Conservation (phyloP, 768 basidiomycete species). For the Leccinum disarticulatum region DNA sequence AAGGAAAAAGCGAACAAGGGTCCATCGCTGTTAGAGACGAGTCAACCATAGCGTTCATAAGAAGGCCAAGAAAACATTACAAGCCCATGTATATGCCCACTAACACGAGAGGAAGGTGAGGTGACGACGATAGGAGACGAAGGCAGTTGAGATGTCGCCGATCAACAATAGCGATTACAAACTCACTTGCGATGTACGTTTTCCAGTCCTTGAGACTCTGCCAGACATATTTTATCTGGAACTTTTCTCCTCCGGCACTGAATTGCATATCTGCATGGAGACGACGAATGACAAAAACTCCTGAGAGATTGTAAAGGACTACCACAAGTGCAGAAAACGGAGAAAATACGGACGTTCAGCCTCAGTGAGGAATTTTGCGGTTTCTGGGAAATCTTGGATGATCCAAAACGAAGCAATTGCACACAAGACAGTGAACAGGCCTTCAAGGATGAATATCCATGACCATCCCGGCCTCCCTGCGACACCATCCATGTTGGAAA, state of each 20-base stretch:
- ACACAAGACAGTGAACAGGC: slow-evolving; percentile 61
- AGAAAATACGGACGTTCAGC: slow-evolving; percentile 49
- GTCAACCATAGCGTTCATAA: slow-evolving; percentile 1
- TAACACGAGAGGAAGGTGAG: slow-evolving; percentile 19
- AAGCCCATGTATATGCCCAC: slow-evolving; percentile 75
- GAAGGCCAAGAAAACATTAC: slow-evolving; percentile 35
- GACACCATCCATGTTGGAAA: slow-evolving; percentile 68
- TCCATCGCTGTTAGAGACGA: slow-evolving; percentile 38
- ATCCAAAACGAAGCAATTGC: slow-evolving; percentile 67
- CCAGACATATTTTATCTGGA: slow-evolving; percentile 54
- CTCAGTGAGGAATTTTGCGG: slow-evolving; percentile 65
- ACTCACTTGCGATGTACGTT: slow-evolving; percentile 67
- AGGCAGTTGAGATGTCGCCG: slow-evolving; percentile 1
- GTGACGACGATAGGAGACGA: not conserved
- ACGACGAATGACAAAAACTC: slow-evolving; percentile 61
- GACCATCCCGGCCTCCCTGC: slow-evolving; percentile 65
- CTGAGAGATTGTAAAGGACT: slow-evolving; percentile 30
- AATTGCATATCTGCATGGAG: slow-evolving; percentile 64
- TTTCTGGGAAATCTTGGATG: slow-evolving; percentile 77
- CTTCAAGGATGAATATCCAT: slow-evolving; percentile 77
- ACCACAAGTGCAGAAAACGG: not conserved
- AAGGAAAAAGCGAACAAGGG: slow-evolving; percentile 57
- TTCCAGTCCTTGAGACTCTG: slow-evolving; percentile 70
- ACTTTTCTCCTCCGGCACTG: slow-evolving; percentile 60
- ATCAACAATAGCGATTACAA: slow-evolving; percentile 1